Percentiles rank a stretch among this genome's conserved stretches.
These are phyloP conservation scores for Volvox carteri DNA, from an alignment of 163 green algal genomes.

Conservation along the genomic window DNA sequence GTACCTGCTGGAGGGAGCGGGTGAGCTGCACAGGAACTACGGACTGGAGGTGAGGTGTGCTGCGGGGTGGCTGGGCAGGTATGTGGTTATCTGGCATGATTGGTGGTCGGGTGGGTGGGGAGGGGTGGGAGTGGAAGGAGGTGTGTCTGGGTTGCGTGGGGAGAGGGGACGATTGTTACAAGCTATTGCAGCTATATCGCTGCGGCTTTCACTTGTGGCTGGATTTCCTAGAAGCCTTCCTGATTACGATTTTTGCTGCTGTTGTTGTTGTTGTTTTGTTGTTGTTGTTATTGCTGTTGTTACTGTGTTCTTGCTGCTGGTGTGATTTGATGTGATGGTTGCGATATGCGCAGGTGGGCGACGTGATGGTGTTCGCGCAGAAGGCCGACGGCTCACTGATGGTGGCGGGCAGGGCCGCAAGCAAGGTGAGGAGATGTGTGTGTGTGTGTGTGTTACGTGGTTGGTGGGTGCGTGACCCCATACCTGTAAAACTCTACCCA, in stretches of 20 bases:
- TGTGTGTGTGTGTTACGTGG: no score
- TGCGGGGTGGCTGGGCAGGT: background rate
- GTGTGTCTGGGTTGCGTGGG: no score
- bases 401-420: slow-evolving; percentile 63
- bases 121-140: no score
- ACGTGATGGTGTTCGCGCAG: slow-evolving; percentile 91
- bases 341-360: slow-evolving; percentile 61
- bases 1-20: slow-evolving; percentile 89
- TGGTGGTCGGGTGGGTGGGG: no score
- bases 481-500: no score
- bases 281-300: background rate
- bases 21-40: slow-evolving; percentile 79
- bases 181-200: no score
- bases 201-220: no score
- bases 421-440: slow-evolving; percentile 52
- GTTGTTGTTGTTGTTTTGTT: background rate
- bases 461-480: no score
- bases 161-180: no score
- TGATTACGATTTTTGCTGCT: no score
- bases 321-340: background rate
- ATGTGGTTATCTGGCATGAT: background rate
- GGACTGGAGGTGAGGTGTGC: slow-evolving; percentile 65
- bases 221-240: no score
- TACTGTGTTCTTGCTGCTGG: background rate
- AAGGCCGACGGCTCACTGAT: slow-evolving; percentile 68